A percentile compares a stretch with the other conserved stretches of the same genome.
These are phyloP conservation scores for Diaporthe sp. DNA, from an alignment of 2,329 filamentous ascomycete genomes.

Conservation along the genomic window DNA sequence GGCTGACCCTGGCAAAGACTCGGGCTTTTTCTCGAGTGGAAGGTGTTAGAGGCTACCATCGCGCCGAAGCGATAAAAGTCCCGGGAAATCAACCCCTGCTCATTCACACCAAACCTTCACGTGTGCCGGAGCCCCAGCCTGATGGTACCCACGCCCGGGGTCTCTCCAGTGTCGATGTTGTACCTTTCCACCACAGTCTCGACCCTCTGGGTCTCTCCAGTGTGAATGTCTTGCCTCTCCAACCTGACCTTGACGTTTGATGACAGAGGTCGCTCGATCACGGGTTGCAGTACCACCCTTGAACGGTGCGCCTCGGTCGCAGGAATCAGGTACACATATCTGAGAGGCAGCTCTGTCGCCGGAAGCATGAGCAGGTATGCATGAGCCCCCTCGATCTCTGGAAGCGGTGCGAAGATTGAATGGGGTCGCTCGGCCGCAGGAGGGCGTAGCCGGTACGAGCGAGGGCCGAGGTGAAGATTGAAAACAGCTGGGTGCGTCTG, in stretches of 20 bases:
- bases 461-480: background rate
- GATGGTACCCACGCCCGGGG: background rate
- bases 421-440: background rate
- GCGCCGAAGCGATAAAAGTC: background rate
- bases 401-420: background rate
- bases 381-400: background rate
- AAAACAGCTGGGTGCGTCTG: background rate
- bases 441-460: background rate
- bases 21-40: no score
- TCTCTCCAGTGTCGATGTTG: background rate
- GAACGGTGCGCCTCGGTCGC: background rate
- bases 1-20: no score
- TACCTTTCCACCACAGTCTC: background rate
- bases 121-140: background rate
- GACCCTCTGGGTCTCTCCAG: background rate
- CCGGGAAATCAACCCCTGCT: background rate
- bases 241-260: background rate
- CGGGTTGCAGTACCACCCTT: background rate
- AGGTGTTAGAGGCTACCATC: background rate
- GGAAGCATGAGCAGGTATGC: background rate
- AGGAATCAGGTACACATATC: background rate
- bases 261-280: background rate
- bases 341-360: background rate
- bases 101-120: background rate
- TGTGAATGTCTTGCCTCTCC: background rate